Conservation (phyloP, 2,329 filamentous ascomycete species). For the Aspergillus uvarum region DNA sequence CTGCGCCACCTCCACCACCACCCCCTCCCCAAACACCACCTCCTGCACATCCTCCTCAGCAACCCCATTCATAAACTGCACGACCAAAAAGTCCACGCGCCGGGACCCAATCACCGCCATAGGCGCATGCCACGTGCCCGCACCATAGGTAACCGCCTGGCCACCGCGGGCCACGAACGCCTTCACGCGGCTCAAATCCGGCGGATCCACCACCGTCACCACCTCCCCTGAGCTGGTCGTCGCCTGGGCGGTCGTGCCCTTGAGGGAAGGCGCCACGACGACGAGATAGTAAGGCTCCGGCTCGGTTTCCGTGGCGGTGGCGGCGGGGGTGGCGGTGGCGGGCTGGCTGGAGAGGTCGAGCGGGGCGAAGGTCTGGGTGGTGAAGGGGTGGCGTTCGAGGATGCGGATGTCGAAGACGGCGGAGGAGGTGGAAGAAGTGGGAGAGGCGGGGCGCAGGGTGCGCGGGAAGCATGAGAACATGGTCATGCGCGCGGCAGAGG, state of each 20-base stretch:
- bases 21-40: slow-evolving; percentile 52
- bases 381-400: slow-evolving; percentile 90
- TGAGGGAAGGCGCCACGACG: slow-evolving; percentile 78
- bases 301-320: slow-evolving; percentile 11
- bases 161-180: slow-evolving; percentile 76
- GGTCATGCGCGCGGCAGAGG: slow-evolving; percentile 68
- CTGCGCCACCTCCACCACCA: slow-evolving; percentile 31
- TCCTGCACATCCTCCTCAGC: slow-evolving; percentile 85
- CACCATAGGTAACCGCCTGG: slow-evolving; percentile 88
- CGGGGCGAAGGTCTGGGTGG: slow-evolving; percentile 89
- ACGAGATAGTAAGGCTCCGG: slow-evolving; percentile 65
- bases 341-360: slow-evolving; percentile 53
- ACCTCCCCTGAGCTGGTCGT: slow-evolving; percentile 26
- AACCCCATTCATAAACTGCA: slow-evolving; percentile 85
- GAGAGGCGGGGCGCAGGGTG: slow-evolving; percentile 36
- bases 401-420: slow-evolving; percentile 65
- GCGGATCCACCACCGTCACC: slow-evolving; percentile 52
- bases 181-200: slow-evolving; percentile 67
- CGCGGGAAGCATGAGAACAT: slow-evolving; percentile 85
- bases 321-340: slow-evolving; percentile 10
- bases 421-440: too few relatives aligned
- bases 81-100: slow-evolving; percentile 80
- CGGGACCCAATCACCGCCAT: slow-evolving; percentile 80
- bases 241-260: slow-evolving; percentile 40
- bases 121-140: slow-evolving; percentile 93